Percentiles rank a stretch among this genome's conserved stretches.
These are phyloP conservation scores for Syzygium malaccense DNA, from an alignment of 441 rosid species.

Conservation along the genomic window DNA sequence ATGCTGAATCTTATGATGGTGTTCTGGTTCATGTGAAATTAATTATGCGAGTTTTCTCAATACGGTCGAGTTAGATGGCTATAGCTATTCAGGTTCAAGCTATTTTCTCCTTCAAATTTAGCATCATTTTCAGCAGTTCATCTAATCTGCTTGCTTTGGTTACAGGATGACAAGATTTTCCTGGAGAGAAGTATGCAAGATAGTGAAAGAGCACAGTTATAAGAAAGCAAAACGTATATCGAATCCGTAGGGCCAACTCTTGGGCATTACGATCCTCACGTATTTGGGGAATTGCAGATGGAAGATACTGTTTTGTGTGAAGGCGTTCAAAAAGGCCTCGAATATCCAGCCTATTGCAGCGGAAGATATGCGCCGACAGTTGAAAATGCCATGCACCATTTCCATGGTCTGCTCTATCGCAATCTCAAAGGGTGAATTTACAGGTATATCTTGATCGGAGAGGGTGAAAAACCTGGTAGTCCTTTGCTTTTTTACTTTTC, in stretches of 20 bases:
- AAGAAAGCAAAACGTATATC: background rate
- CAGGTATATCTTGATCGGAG: accelerated
- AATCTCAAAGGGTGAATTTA: conserved; percentile 18
- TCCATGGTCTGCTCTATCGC: conserved; percentile 46
- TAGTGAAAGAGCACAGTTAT: conserved; percentile 71
- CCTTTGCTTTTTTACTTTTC: background rate
- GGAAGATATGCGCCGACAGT: conserved; percentile 62
- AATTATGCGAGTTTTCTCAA: background rate
- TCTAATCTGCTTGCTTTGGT: background rate
- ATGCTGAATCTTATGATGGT: background rate
- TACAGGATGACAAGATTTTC: conserved; percentile 59
- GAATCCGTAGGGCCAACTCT: accelerated
- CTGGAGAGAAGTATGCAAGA: conserved; percentile 50
- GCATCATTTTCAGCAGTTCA: background rate
- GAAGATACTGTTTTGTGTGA: conserved; percentile 64
- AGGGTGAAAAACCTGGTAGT: accelerated
- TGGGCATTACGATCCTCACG: background rate
- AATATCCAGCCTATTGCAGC: conserved; percentile 52
- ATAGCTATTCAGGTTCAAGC: background rate
- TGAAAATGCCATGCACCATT: conserved; percentile 76
- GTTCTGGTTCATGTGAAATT: background rate
- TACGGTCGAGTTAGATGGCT: background rate
- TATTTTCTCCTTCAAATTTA: background rate
- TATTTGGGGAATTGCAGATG: conserved; percentile 27
- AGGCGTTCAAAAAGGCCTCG: conserved; percentile 65